Conservation (phyloP, 2,329 filamentous ascomycete species). For the Nemania sp. region DNA sequence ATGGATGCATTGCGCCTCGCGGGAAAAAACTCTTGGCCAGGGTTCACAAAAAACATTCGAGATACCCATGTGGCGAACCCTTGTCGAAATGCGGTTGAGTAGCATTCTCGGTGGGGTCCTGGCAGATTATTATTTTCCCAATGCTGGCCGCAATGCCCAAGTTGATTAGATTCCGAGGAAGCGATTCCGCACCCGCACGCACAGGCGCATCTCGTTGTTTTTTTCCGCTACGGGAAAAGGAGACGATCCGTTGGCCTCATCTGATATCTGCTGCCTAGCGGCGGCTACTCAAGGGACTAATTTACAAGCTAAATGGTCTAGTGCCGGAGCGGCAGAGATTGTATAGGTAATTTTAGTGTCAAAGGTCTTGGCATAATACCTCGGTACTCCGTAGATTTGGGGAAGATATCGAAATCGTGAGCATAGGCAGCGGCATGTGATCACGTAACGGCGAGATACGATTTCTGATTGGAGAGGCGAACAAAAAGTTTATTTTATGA, state of each 20-base stretch:
- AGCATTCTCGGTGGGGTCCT: constrained; percentile 20
- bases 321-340: neutral
- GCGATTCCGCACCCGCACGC: neutral
- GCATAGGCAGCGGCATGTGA: neutral
- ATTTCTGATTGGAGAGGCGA: neutral
- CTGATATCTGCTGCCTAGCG: neutral
- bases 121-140: neutral
- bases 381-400: too few relatives aligned
- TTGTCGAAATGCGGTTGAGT: constrained; percentile 13
- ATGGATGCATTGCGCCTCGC: too few relatives aligned
- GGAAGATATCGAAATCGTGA: neutral
- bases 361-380: neutral
- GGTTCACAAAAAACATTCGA: constrained; percentile 6
- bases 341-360: neutral
- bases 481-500: neutral
- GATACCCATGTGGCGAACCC: constrained; percentile 5
- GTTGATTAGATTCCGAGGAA: neutral
- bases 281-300: neutral
- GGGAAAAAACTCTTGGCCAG: too few relatives aligned
- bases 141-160: constrained; percentile 1
- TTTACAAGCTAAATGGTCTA: neutral
- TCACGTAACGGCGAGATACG: neutral
- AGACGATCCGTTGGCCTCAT: neutral
- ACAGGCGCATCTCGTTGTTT: neutral
- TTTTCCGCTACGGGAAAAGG: too few relatives aligned